phyloP scores from a whole-genome alignment of 179 eudicot genomes.

The Beta macrorhiza region DNA sequence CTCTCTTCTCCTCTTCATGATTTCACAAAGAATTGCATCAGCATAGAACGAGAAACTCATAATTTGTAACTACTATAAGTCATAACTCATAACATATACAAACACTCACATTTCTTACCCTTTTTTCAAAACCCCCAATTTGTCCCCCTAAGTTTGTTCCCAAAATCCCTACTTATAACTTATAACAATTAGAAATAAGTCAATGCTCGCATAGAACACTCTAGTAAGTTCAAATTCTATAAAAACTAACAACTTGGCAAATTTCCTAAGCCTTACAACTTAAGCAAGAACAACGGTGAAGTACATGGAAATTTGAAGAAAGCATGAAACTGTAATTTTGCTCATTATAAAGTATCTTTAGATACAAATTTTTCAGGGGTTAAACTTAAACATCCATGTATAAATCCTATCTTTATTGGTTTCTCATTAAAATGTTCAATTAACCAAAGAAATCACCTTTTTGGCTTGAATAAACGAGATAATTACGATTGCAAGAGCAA shows the following conservation, averaged over 20 bases:
- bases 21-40: not conserved
- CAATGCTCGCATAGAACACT: too few relatives aligned
- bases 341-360: not conserved
- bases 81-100: too few relatives aligned
- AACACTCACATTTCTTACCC: too few relatives aligned
- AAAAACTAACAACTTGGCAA: not conserved
- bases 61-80: too few relatives aligned
- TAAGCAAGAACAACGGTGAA: not conserved
- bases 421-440: not conserved
- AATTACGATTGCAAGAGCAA: not conserved
- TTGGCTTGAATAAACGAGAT: not conserved
- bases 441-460: not conserved
- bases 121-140: too few relatives aligned
- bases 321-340: not conserved
- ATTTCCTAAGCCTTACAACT: not conserved
- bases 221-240: too few relatives aligned
- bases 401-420: not conserved
- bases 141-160: too few relatives aligned
- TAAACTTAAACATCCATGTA: not conserved
- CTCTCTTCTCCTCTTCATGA: not conserved
- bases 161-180: too few relatives aligned
- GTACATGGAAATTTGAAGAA: not conserved
- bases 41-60: not conserved
- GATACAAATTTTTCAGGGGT: too few relatives aligned
- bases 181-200: too few relatives aligned